Conservation (phyloP, 306 rosid genomes). For the Sicyos baderoa region DNA sequence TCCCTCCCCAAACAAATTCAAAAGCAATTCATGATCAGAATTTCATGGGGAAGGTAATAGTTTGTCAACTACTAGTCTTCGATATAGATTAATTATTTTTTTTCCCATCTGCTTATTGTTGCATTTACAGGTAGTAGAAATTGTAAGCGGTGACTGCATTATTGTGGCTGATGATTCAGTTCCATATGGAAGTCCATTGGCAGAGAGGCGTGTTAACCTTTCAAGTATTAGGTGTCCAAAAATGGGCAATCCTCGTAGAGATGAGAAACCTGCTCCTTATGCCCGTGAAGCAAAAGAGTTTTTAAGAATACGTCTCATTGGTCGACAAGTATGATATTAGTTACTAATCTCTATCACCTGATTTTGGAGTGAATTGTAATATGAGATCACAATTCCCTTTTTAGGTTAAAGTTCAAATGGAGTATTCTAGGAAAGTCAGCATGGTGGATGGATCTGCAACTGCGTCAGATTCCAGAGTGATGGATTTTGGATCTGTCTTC, state of each 20-base stretch:
- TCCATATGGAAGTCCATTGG: constrained; percentile 79
- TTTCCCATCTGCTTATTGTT: constrained; percentile 1
- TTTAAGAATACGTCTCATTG: constrained; percentile 82
- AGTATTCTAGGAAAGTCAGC: constrained; percentile 74
- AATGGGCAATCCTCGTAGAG: constrained; percentile 94
- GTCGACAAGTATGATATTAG: constrained; percentile 58
- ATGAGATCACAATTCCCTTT: constrained; percentile 15
- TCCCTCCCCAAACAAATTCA: constrained; percentile 82
- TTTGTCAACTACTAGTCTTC: constrained; percentile 9
- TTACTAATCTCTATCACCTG: constrained; percentile 18
- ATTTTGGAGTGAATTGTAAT: neutral
- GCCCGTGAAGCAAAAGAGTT: constrained; percentile 99
- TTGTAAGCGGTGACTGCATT: constrained; percentile 92
- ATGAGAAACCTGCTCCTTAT: constrained; percentile 95
- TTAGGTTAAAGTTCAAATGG: constrained; percentile 94
- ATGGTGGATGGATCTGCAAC: constrained; percentile 49
- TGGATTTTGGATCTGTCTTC: constrained; percentile 97
- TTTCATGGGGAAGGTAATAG: constrained; percentile 82
- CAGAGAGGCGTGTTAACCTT: constrained; percentile 91
- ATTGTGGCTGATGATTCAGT: constrained; percentile 92
- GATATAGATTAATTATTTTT: neutral
- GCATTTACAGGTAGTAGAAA: constrained; percentile 81
- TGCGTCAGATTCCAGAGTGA: constrained; percentile 69
- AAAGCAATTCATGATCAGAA: constrained; percentile 96
- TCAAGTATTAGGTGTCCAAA: constrained; percentile 98